A percentile compares a stretch with the other conserved stretches of the same genome.
phyloP scores from a whole-genome alignment of 139 green algal genomes.

The Trebouxia sp. region DNA sequence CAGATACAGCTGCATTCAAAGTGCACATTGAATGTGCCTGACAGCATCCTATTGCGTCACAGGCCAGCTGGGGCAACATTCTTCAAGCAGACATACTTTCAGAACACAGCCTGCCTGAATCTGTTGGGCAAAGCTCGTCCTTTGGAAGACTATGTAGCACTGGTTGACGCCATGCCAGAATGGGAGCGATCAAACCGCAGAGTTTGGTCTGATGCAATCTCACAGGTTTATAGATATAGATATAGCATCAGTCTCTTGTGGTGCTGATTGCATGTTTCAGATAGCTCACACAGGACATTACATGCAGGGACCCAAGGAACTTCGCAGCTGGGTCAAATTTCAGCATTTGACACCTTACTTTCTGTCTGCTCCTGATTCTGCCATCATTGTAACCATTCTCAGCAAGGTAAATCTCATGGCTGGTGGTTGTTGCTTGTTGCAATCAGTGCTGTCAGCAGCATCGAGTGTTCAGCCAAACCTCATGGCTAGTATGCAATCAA shows the following conservation, averaged over 20 bases:
- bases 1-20: not conserved
- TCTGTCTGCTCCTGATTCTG: not conserved
- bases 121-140: not conserved
- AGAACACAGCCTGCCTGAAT: not conserved
- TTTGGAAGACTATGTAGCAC: not conserved
- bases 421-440: no score
- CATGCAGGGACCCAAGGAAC: not conserved
- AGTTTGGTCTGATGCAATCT: not conserved
- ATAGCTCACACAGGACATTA: not conserved
- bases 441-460: no score
- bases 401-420: not conserved
- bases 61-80: not conserved
- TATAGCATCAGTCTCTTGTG: not conserved
- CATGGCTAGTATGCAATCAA: no score
- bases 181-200: not conserved
- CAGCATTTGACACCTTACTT: not conserved
- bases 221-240: no score
- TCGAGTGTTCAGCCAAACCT: no score
- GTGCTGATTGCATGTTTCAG: not conserved
- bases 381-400: not conserved
- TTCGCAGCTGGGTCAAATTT: not conserved
- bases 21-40: no score
- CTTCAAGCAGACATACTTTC: slow-evolving; percentile 1
- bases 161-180: not conserved
- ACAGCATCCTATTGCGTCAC: not conserved